Base-by-base conservation (phyloP, 1,139 yeast genomes). In the Candida dubliniensis region DNA sequence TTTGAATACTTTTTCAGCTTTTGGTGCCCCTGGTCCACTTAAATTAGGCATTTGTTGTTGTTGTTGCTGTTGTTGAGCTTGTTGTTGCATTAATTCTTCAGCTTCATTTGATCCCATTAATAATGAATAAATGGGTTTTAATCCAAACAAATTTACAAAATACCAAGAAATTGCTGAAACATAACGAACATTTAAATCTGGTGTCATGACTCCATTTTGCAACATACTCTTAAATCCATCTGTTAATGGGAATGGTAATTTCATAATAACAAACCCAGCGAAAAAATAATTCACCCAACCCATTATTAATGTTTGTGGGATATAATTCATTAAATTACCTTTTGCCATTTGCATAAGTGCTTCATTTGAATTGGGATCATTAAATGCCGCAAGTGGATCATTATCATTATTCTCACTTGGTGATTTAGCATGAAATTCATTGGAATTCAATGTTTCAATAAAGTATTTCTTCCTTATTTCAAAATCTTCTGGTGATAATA, bases 121-220 rank as follows among this genome's bases (percentile, higher is more conserved):
- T 45, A 91, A 74, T 25, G 88, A 78, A 62, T 85, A 87, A 2
- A 93, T 82, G 0, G 96, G 88, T 52, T 82, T 80, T 49, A 93
- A 76, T 31, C 99, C 99, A 46, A 91, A 67, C 53, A 90, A 79
- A 47, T 90, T 88, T 45, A 93, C 87, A 63, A 93, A 89, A 63
- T 93, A 93, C 99, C 98, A 93, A n/a, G 97, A 90, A 27, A 95
- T 84, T 2, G 96, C 84, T 33, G 95, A 85, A n/a, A 93, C 99
- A 80, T 96, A 93, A 34, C 96, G 72, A 5, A 84, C 96, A 58
- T 90, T 95, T 50, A 93, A 73, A 57, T 93, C 95, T 1, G 84
- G 78, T 0, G 98, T 90, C 49, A 77, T 78, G 10, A 95, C 86
- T 3, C 98, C 96, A 29, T 81, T 81, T 63, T 93, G 99, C 36